Evolutionary conservation across 768 basidiomycete genomes (phyloP), one percentile per base, ranked within the genome.

Genomic region (Amanita thiersii): DNA sequence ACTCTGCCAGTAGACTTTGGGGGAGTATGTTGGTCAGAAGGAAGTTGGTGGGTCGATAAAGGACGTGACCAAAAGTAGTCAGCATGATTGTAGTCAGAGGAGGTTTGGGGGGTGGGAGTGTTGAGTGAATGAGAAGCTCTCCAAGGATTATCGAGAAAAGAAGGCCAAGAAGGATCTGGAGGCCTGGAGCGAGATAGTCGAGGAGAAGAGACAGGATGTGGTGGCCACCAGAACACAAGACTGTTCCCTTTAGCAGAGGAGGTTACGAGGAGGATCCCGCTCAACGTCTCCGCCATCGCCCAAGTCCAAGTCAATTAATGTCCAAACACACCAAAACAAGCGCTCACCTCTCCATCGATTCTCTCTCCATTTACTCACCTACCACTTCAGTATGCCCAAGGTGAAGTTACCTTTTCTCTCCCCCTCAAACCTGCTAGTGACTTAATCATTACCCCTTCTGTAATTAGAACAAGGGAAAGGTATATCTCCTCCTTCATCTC

Each of bases 141-240:
- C 81, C 82, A 86, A 7, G 81, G 79, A 54, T 86, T 85, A 58
- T 87, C 84, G 37, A 78, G 62, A 37, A 76, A 73, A 7, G 70
- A 64, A 21, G 74, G 65, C 32, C 59, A 69, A 23, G 60, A 56
- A 23, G 59, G 56, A 44, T 65, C 54, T 8, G 64, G 62, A 10
- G 82, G 83, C 20, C 69, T 66, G 2, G 89, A 77, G 37, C 91
- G 79, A 39, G 76, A 73, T 20, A 94, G 73, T 43, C 92, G 72
- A 3, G 79, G 69, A 4, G 77, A 70, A 1, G 77, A 62, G 9
- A 63, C 52, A 10, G 89, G 87, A 10, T 66, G 68, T 10, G 87
- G 81, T 0, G 92, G 92, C 84, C 89, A 94, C 47, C 86, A 72
- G 56, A 81, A 91, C 39, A 89, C 82, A 4, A 91, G 63, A 49